Evolutionary conservation across 1,139 yeast genomes (phyloP).

Genomic region (Kluyveromyces marxianus): DNA sequence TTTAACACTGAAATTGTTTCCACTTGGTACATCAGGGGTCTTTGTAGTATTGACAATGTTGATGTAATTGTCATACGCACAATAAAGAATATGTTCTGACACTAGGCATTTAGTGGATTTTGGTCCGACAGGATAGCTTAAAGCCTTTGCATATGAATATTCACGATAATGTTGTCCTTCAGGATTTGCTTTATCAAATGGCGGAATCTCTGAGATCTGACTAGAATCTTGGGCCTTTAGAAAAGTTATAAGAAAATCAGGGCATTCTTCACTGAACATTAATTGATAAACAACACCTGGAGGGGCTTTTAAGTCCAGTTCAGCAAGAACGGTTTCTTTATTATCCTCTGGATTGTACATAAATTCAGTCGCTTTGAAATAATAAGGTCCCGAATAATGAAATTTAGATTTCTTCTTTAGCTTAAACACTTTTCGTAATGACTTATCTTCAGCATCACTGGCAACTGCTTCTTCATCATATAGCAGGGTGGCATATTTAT

Average conservation of each 20-base stretch:
- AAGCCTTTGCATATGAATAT: slow-evolving; percentile 71
- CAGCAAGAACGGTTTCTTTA: slow-evolving; percentile 48
- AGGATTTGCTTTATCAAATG: slow-evolving; percentile 38
- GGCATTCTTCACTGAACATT: slow-evolving; percentile 61
- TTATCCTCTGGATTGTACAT: slow-evolving; percentile 44
- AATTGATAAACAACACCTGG: slow-evolving; percentile 66
- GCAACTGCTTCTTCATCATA: slow-evolving; percentile 8
- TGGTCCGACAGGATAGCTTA: slow-evolving; percentile 84
- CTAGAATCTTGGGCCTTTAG: slow-evolving; percentile 62
- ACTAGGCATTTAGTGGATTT: slow-evolving; percentile 82
- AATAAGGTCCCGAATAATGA: slow-evolving; percentile 39
- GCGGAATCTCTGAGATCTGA: slow-evolving; percentile 47
- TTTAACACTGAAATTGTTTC: slow-evolving; percentile 66
- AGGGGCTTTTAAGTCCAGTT: slow-evolving; percentile 61
- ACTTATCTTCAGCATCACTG: slow-evolving; percentile 7
- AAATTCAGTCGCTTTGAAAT: slow-evolving; percentile 41
- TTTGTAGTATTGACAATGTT: slow-evolving; percentile 59
- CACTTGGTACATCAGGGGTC: slow-evolving; percentile 96
- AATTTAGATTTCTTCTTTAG: slow-evolving; percentile 33
- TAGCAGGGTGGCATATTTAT: slow-evolving; percentile 1
- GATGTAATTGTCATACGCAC: slow-evolving; percentile 48
- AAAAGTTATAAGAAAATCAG: slow-evolving; percentile 43
- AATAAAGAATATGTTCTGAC: slow-evolving; percentile 59
- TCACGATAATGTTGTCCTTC: slow-evolving; percentile 42
- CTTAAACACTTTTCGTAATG: slow-evolving; percentile 24